Base-by-base conservation (phyloP, 163 green algal species). In the Coccomyxa subellipsoidea region DNA sequence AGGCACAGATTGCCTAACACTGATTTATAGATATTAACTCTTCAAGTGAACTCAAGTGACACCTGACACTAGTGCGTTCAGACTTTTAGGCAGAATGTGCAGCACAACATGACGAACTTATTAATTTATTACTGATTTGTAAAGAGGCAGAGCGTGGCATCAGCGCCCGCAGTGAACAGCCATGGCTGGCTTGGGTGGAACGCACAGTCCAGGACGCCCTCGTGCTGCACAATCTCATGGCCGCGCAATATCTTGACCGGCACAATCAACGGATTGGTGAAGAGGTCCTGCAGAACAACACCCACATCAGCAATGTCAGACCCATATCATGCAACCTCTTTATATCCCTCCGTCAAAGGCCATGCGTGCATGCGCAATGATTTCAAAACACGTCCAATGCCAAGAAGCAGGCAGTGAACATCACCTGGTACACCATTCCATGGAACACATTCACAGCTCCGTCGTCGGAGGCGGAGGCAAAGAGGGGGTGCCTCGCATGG, bases 141-240 rank as follows among this genome's bases (percentile, higher is more conserved):
- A 7, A 90, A 95, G 27, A 97, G 85, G 25, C 59, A 89, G 27
- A 94, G 84, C 36, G 38, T 79, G 29, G 82, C 82, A 82, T 99
- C 96, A 4, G 91, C 95, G 23, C 96, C 96, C 23, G 92, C 95
- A 31, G 93, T 96, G 84, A 99, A 98, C 7, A 98, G 82, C 96
- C 96, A 99, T 25, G 96, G 96, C 87, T 99, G 96, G 0, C 84
- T 96, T 6, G 96, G 96, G 87, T 99, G 96, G 90, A 98, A 99
- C 7, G 85, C 90, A 54, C 94, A 93, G 79, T 94, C 93, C 69
- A 95, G 81, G n/a, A 97, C 94, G 0, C 96, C 96, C n/a, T 84
- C 73, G 32, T 88, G 87, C 35, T 94, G 82, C 15, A 88, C 84
- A 34, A 92, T 77, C 23, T 83, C 69, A 85, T 98, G 94, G 8